These are phyloP conservation scores for Ocimum tenuiflorum DNA, from an alignment of 257 asterid species.

Conservation along the genomic window DNA sequence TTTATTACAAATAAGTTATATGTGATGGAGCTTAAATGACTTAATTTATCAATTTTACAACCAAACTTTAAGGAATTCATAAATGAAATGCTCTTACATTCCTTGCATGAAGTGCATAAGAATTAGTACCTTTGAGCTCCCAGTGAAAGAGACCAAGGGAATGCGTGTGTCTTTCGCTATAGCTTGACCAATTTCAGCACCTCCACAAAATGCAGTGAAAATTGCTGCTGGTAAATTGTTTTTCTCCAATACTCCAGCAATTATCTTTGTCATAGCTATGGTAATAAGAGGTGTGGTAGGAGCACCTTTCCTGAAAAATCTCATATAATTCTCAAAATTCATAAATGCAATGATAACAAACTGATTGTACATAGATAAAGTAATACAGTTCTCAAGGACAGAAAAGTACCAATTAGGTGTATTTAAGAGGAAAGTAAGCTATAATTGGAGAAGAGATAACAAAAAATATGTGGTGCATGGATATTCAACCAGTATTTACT, in stretches of 20 bases:
- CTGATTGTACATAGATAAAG: neutral
- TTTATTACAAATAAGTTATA: neutral
- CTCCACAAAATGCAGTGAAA: slow-evolving; percentile 91
- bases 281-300: slow-evolving; percentile 94
- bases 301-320: slow-evolving; percentile 86
- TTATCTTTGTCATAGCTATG: slow-evolving; percentile 75
- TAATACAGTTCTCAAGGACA: too few species aligned
- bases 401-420: neutral
- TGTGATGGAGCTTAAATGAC: neutral
- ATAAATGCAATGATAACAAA: neutral
- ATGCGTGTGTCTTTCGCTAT: slow-evolving; percentile 82
- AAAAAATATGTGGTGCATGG: neutral
- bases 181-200: slow-evolving; percentile 92
- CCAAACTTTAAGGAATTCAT: neutral
- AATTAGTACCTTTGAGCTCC: slow-evolving; percentile 74
- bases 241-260: slow-evolving; percentile 81
- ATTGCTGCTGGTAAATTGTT: slow-evolving; percentile 92
- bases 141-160: slow-evolving; percentile 88
- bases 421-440: neutral
- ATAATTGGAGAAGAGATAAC: neutral
- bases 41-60: neutral
- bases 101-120: neutral
- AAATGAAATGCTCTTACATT: neutral
- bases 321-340: slow-evolving; percentile 7
- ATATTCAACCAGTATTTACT: neutral